phyloP scores from a whole-genome alignment of 495 filamentous ascomycete genomes.

The Aspergillus panamensis region DNA sequence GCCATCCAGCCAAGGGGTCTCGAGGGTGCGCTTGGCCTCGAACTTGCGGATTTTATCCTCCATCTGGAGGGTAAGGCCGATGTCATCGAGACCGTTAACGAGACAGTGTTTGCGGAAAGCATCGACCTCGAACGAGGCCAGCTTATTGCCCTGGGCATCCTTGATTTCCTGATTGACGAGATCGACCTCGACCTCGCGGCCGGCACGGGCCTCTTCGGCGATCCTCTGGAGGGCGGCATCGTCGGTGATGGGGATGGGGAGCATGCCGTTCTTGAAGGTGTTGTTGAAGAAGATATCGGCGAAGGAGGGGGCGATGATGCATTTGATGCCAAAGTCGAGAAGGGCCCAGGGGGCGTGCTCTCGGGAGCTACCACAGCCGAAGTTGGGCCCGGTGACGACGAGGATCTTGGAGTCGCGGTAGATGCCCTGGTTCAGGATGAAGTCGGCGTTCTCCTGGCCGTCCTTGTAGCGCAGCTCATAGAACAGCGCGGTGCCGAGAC shows the following conservation, averaged over 20 bases:
- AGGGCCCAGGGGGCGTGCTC: conserved; percentile 98
- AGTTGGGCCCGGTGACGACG: conserved; percentile 90
- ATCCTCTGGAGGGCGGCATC: conserved; percentile 62
- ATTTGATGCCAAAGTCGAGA: conserved; percentile 92
- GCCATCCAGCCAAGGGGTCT: conserved; percentile 93
- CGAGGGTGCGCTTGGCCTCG: conserved; percentile 68
- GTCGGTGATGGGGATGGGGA: conserved; percentile 75
- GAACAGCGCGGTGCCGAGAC: conserved; percentile 85
- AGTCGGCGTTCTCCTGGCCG: conserved; percentile 70
- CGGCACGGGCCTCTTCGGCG: conserved; percentile 74
- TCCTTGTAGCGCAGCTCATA: conserved; percentile 76
- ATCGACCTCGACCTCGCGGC: conserved; percentile 87
- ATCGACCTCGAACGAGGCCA: conserved; percentile 82
- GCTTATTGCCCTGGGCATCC: conserved; percentile 63
- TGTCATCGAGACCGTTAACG: conserved; percentile 93
- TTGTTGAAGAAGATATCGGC: conserved; percentile 99
- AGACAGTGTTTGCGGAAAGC: conserved; percentile 92
- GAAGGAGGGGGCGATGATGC: conserved; percentile 86
- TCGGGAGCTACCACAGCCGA: conserved; percentile 89
- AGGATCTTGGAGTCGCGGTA: conserved; percentile 86
- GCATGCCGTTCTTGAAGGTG: conserved; percentile 99
- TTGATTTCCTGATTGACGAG: conserved; percentile 82
- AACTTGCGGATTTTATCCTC: conserved; percentile 84
- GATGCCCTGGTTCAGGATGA: conserved; percentile 86
- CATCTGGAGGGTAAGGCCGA: conserved; percentile 88